phyloP scores from a whole-genome alignment of 2,329 filamentous ascomycete genomes.

The Claviceps pusilla region DNA sequence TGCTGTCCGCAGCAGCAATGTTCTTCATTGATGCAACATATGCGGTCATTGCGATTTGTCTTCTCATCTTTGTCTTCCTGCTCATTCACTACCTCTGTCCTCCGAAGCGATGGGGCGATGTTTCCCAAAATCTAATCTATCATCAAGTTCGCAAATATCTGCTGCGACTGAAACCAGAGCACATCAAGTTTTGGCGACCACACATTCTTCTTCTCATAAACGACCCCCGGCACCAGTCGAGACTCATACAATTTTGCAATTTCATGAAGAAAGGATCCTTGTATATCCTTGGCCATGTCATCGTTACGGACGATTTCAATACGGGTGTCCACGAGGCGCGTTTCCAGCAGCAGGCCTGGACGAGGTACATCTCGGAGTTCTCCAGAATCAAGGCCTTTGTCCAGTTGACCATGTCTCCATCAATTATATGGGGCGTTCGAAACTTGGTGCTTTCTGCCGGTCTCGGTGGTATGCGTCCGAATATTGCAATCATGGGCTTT shows the following conservation, averaged over 20 bases:
- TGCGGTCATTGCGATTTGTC: constrained; percentile 57
- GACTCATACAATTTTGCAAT: constrained; percentile 82
- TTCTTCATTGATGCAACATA: constrained; percentile 79
- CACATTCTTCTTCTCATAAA: constrained; percentile 77
- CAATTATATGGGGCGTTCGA: constrained; percentile 69
- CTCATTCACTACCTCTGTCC: constrained; percentile 75
- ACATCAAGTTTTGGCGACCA: constrained; percentile 87
- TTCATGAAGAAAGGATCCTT: constrained; percentile 76
- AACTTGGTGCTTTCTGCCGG: constrained; percentile 73
- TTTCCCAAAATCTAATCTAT: constrained; percentile 79
- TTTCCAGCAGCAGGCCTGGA: constrained; percentile 68
- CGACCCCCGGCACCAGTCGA: constrained; percentile 64
- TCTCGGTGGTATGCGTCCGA: constrained; percentile 75
- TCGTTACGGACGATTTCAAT: constrained; percentile 71
- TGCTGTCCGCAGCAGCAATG: constrained; percentile 71
- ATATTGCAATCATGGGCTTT: constrained; percentile 69
- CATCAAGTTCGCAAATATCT: constrained; percentile 75
- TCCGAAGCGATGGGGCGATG: constrained; percentile 80
- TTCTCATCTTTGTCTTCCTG: constrained; percentile 64
- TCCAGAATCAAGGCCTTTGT: constrained; percentile 81
- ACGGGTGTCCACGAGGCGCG: constrained; percentile 67
- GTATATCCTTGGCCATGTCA: constrained; percentile 76
- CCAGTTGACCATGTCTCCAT: constrained; percentile 69
- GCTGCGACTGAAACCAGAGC: constrained; percentile 66
- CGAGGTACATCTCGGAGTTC: constrained; percentile 67